Evolutionary conservation across 2,329 filamentous ascomycete genomes (phyloP).

Genomic region (Talaromyces verruculosus): DNA sequence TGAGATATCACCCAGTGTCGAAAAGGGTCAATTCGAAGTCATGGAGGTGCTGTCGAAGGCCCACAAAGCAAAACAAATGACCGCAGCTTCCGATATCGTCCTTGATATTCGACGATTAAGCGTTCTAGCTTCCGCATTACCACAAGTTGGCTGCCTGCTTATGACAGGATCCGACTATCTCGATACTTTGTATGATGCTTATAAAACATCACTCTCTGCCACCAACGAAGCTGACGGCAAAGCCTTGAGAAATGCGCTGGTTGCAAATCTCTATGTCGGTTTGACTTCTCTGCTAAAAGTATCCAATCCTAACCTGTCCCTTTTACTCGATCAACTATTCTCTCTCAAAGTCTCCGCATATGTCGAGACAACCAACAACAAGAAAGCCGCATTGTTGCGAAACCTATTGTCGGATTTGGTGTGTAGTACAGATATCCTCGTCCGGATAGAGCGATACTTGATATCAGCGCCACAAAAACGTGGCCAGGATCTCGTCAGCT

Average conservation of each 20-base stretch:
- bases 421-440: slow-evolving; percentile 72
- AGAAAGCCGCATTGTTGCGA: slow-evolving; percentile 37
- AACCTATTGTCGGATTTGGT: slow-evolving; percentile 80
- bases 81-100: slow-evolving; percentile 23
- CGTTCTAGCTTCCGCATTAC: slow-evolving; percentile 40
- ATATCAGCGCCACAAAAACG: slow-evolving; percentile 40
- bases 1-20: slow-evolving; percentile 37
- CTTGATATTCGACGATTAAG: slow-evolving; percentile 40
- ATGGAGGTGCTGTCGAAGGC: slow-evolving; percentile 33
- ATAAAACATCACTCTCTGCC: slow-evolving; percentile 28
- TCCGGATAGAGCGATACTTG: slow-evolving; percentile 41
- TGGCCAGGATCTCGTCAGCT: slow-evolving; percentile 42
- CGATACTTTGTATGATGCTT: slow-evolving; percentile 63
- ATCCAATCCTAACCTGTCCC: slow-evolving; percentile 67
- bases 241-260: slow-evolving; percentile 63
- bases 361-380: slow-evolving; percentile 43
- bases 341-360: slow-evolving; percentile 71
- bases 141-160: slow-evolving; percentile 59
- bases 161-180: slow-evolving; percentile 85
- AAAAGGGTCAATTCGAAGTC: slow-evolving; percentile 37
- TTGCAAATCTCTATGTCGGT: slow-evolving; percentile 73
- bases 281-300: slow-evolving; percentile 69
- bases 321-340: slow-evolving; percentile 81
- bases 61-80: slow-evolving; percentile 18
- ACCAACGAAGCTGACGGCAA: slow-evolving; percentile 56